Evolutionary conservation across 129 eudicot species (phyloP).

Genomic region (Smallanthus sonchifolius): DNA sequence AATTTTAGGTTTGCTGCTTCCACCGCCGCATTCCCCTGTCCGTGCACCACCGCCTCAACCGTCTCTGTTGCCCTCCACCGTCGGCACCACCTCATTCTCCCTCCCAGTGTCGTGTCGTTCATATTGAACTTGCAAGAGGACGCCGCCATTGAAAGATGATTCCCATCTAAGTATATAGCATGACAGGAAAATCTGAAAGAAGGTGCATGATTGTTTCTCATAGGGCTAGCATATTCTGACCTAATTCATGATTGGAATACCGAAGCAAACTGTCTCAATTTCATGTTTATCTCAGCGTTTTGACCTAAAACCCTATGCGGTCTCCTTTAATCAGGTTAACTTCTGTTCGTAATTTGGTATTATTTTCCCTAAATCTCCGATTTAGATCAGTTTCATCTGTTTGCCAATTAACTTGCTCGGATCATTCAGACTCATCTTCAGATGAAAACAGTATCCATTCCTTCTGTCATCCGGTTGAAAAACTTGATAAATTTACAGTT

Average conservation of each 20-base stretch:
- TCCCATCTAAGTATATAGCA: not conserved
- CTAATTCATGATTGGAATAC: not conserved
- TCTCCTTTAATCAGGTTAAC: conserved; percentile 40
- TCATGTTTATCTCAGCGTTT: conserved; percentile 7
- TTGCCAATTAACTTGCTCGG: conserved; percentile 33
- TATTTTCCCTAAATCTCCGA: conserved; percentile 13
- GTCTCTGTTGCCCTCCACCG: not conserved
- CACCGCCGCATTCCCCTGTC: not conserved
- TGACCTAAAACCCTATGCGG: conserved; percentile 34
- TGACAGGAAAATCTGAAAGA: not conserved
- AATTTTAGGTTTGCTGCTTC: not conserved
- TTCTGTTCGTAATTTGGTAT: conserved; percentile 25
- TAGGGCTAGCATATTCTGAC: not conserved
- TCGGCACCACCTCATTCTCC: not conserved
- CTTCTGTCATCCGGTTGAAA: not conserved
- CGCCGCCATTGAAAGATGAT: not conserved
- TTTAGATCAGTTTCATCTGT: conserved; percentile 40
- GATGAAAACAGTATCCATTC: conserved; percentile 32
- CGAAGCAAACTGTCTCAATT: not conserved
- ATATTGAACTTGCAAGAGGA: not conserved
- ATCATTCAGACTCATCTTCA: conserved; percentile 39
- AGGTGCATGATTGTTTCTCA: not conserved
- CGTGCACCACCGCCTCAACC: not conserved
- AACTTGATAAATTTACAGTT: conserved; percentile 36
- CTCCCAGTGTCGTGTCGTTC: not conserved